Conservation (phyloP, 1,284 basidiomycete species). For the Fomes fomentarius region DNA sequence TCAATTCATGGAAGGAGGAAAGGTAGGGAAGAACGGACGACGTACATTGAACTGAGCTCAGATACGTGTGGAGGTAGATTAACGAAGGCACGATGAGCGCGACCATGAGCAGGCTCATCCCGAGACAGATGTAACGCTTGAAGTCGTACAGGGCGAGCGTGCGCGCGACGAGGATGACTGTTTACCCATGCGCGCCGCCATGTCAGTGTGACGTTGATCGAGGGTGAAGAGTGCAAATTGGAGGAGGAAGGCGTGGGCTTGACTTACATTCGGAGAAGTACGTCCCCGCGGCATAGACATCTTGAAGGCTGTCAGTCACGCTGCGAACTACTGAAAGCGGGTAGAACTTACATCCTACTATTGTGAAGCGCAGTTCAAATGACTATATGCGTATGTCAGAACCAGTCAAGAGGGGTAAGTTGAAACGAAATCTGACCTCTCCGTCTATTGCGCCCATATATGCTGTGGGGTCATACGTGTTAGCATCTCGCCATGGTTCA, state of each 20-base stretch:
- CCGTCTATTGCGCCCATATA: too few species aligned
- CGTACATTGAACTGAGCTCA: neutral
- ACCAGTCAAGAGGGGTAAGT: too few species aligned
- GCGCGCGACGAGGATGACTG: conserved; percentile 9
- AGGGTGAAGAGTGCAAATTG: neutral
- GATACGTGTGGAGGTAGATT: neutral
- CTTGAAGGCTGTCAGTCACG: neutral
- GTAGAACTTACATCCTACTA: neutral
- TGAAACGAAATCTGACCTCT: too few species aligned
- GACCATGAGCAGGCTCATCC: neutral
- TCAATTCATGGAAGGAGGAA: too few species aligned
- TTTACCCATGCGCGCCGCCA: too few species aligned
- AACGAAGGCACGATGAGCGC: conserved; percentile 1
- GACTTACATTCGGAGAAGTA: conserved; percentile 1
- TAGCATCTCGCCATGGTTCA: too few species aligned
- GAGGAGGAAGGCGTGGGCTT: neutral
- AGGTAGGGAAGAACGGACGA: neutral
- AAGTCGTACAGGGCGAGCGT: conserved; percentile 11
- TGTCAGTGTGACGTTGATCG: too few species aligned
- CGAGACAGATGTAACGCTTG: neutral
- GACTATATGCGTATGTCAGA: too few species aligned
- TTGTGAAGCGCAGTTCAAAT: neutral
- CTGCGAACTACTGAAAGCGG: neutral
- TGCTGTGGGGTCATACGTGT: too few species aligned
- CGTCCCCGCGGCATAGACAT: neutral